Base-by-base conservation (phyloP, 2,329 filamentous ascomycete genomes). In the Colletotrichum cuscutae region DNA sequence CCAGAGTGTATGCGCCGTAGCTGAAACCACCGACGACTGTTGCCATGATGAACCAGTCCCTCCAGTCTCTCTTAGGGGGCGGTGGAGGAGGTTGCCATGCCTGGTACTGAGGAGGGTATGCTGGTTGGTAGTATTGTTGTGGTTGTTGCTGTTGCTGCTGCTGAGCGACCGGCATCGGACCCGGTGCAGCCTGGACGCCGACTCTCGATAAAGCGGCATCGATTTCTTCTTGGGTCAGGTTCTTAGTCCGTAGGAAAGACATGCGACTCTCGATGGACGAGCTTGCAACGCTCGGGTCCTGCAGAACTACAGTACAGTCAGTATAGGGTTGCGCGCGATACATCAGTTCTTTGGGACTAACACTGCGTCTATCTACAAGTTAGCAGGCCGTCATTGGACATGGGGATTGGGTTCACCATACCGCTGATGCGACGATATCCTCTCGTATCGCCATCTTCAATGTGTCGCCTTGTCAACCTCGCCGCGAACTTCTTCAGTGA, bases 11-110 rank as follows among this genome's bases (percentile, higher is more conserved):
- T 26, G 98, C 84, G 0, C 95, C 96, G 79, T 98, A 98, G 52
- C 95, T 89, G 24, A 98, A 92, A 61, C 95, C 95, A 70, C 95
- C 93, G 75, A 97, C 93, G 13, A 98, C 94, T 0, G 97, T 99
- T 8, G 97, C 97, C 95, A 98, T 98, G 83, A 99, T 98, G 84
- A 99, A 99, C 94, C 95, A 98, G 81, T 99, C 97, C 74, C 97
- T 90, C 97, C 97, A 99, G 84, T 99, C 97, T 79, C 97, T 89
- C 80, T 91, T 92, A 3, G 95, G 95, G 2, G 91, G 84, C 68
- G 89, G 86, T 1, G 88, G 88, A 4, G 89, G 84, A 35, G 86
- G 86, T 78, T 90, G 89, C 89, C 89, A 92, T 76, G 87, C 85
- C 71, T 81, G 84, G 71, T 88, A 84, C 73, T 87, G 87, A 62